Percentiles rank a stretch among this genome's conserved stretches.
phyloP scores from a whole-genome alignment of 148 eudicot genomes.

The Simmondsia chinensis region DNA sequence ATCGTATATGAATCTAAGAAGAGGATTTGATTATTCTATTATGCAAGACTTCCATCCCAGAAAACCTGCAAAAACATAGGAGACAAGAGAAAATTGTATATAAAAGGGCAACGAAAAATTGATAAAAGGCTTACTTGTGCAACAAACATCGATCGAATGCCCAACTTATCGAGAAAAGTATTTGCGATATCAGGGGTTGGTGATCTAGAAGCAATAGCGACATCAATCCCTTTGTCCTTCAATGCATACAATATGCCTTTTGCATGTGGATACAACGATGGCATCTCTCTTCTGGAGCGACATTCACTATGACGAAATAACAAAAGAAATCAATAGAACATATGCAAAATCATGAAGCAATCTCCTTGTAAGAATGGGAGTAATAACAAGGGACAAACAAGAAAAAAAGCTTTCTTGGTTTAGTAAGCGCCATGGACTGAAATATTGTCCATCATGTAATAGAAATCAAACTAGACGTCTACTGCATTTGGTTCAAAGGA shows the following conservation, averaged over 20 bases:
- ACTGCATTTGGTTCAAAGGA: too few relatives aligned
- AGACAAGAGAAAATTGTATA: background rate
- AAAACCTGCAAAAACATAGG: too few relatives aligned
- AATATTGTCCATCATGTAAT: too few relatives aligned
- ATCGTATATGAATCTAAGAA: too few relatives aligned
- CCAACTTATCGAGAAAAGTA: conserved; percentile 75
- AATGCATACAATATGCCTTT: conserved; percentile 84
- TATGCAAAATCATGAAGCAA: background rate
- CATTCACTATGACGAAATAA: conserved; percentile 53
- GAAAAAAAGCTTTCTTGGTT: too few relatives aligned
- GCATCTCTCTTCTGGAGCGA: conserved; percentile 86
- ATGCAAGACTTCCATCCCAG: too few relatives aligned
- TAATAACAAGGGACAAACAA: background rate
- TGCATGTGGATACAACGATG: conserved; percentile 82
- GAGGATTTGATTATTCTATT: too few relatives aligned
- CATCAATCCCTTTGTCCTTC: conserved; percentile 73
- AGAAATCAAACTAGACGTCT: too few relatives aligned
- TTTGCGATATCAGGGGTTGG: conserved; percentile 92
- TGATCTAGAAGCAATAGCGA: conserved; percentile 95
- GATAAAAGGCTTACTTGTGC: conserved; percentile 53
- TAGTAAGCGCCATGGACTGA: too few relatives aligned
- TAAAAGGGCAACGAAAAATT: background rate
- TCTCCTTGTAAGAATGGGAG: background rate
- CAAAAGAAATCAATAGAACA: conserved; percentile 3
- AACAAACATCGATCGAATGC: conserved; percentile 70